A percentile compares a stretch with the other conserved stretches of the same genome.
Evolutionary conservation across 2,329 filamentous ascomycete genomes (phyloP).

Genomic region (Beauveria medogensis): DNA sequence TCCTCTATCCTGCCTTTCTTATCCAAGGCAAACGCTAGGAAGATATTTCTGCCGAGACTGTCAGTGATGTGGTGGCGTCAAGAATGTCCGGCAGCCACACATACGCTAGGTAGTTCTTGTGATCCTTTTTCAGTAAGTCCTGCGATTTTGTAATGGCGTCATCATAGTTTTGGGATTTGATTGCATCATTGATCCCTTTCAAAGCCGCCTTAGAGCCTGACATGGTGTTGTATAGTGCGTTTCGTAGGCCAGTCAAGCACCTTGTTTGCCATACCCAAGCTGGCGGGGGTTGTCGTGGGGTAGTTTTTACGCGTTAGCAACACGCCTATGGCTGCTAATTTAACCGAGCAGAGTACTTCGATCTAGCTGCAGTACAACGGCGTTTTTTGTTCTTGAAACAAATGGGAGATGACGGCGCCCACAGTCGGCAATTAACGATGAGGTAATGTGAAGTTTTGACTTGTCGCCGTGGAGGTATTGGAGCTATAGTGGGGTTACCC

Average conservation of each 20-base stretch:
- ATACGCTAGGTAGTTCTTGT: conserved; percentile 74
- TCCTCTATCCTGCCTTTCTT: conserved; percentile 64
- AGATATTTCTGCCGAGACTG: conserved; percentile 54
- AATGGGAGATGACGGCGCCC: neutral
- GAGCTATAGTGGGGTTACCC: conserved; percentile 9
- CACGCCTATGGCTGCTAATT: neutral
- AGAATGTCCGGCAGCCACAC: conserved; percentile 19
- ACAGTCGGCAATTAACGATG: neutral
- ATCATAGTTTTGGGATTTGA: conserved; percentile 72
- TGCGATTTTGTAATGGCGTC: conserved; percentile 63
- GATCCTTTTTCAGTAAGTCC: conserved; percentile 61
- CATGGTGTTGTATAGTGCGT: conserved; percentile 30
- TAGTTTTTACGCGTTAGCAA: neutral
- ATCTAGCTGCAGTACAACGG: neutral
- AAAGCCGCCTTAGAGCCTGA: conserved; percentile 61
- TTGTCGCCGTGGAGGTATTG: conserved; percentile 21
- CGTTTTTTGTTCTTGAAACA: neutral
- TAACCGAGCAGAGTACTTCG: neutral
- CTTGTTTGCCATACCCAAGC: neutral
- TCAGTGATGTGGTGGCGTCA: neutral
- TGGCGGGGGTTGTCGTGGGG: neutral
- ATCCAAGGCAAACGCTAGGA: conserved; percentile 77
- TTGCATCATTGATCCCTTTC: conserved; percentile 71
- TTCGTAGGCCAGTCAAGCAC: neutral
- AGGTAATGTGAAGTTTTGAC: conserved; percentile 12